These are phyloP conservation scores for Fusarium sp. DNA, from an alignment of 2,329 filamentous ascomycete genomes.

Conservation along the genomic window DNA sequence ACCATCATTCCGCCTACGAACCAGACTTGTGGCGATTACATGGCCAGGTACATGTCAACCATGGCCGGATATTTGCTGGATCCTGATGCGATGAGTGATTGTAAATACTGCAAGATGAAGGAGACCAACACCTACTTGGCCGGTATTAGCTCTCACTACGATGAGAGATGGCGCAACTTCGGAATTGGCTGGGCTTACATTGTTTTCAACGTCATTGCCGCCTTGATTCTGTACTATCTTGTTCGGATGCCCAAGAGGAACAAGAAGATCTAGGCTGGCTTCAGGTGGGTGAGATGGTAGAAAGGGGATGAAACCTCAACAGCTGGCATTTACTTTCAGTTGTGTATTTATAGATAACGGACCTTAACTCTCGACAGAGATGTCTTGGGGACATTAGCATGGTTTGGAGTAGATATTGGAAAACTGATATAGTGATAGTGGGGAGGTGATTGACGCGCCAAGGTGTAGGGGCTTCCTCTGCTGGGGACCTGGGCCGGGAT, in stretches of 20 bases:
- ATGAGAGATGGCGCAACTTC: constrained; percentile 75
- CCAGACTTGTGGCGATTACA: constrained; percentile 70
- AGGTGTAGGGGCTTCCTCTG: background rate
- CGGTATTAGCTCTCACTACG: constrained; percentile 63
- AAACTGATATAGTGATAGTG: background rate
- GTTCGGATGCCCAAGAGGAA: constrained; percentile 57
- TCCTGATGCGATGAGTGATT: constrained; percentile 59
- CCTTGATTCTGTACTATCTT: constrained; percentile 67
- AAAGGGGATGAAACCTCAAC: background rate
- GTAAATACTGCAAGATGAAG: constrained; percentile 65
- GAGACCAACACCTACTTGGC: constrained; percentile 65
- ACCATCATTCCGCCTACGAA: constrained; percentile 70
- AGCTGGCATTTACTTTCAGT: background rate
- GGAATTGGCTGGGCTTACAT: constrained; percentile 71
- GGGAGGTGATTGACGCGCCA: background rate
- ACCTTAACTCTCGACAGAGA: background rate
- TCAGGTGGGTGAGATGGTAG: background rate
- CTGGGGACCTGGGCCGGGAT: too few relatives aligned
- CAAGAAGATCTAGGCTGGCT: background rate
- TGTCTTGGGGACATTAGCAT: too few relatives aligned
- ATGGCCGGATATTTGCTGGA: constrained; percentile 68
- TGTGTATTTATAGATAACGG: background rate
- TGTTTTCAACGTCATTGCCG: constrained; percentile 66
- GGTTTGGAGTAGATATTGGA: background rate
- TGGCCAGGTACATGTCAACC: constrained; percentile 60